Evolutionary conservation across 1,284 basidiomycete genomes (phyloP).

Genomic region (Neolentinus lepideus): DNA sequence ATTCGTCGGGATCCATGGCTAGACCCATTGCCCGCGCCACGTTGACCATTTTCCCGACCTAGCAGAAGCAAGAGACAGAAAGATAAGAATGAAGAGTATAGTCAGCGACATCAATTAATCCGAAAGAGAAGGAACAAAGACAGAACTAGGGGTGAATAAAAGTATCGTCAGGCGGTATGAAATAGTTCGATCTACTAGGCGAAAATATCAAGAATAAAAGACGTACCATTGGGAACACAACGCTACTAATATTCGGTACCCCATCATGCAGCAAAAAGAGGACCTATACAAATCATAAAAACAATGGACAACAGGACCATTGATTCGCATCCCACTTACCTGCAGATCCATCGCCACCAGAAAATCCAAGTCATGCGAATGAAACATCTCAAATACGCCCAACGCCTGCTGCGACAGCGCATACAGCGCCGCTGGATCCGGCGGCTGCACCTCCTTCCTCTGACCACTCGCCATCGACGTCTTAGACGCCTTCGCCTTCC

Average conservation of each 20-base stretch:
- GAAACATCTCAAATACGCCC: conserved; percentile 31
- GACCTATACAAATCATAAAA: not conserved
- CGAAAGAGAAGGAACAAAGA: not conserved
- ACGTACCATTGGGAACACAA: conserved; percentile 36
- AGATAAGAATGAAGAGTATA: too few relatives aligned
- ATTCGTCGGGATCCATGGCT: conserved; percentile 51
- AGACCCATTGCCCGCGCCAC: conserved; percentile 59
- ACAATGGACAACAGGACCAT: not conserved
- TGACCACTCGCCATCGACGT: not conserved
- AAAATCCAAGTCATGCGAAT: conserved; percentile 42
- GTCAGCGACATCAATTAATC: too few relatives aligned
- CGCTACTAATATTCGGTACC: conserved; percentile 32
- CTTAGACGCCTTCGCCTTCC: not conserved
- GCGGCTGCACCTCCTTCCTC: conserved; percentile 14
- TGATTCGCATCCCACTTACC: too few relatives aligned
- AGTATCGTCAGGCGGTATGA: not conserved
- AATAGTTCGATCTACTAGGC: not conserved
- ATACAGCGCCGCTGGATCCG: conserved; percentile 24
- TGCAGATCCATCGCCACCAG: conserved; percentile 46
- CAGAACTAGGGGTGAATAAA: not conserved
- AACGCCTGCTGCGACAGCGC: conserved; percentile 40
- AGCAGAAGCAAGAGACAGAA: not conserved
- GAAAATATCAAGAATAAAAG: conserved; percentile 1
- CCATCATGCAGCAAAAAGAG: conserved; percentile 45
- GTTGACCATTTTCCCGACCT: conserved; percentile 66